A percentile compares a stretch with the other conserved stretches of the same genome.
These are phyloP conservation scores for Aplosporella prunicola DNA, from an alignment of 2,329 filamentous ascomycete species.

Conservation along the genomic window DNA sequence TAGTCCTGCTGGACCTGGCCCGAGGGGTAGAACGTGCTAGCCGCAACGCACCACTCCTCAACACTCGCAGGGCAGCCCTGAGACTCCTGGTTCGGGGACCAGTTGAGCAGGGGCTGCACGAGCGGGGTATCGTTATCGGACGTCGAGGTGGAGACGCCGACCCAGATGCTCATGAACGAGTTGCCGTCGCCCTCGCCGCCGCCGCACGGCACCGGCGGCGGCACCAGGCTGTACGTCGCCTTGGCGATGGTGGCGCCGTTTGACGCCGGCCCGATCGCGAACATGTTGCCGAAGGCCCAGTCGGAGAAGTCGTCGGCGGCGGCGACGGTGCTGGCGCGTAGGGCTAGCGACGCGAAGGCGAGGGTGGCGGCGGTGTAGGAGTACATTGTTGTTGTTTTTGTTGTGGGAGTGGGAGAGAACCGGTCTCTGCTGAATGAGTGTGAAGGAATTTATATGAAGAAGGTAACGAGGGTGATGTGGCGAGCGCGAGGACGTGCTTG, in stretches of 20 bases:
- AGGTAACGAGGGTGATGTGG: no score
- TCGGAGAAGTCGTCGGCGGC: slow-evolving; percentile 3
- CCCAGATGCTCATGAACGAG: slow-evolving; percentile 5
- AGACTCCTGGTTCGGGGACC: slow-evolving; percentile 3
- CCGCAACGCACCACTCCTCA: slow-evolving; percentile 8
- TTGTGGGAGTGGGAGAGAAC: no score
- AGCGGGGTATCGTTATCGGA: slow-evolving; percentile 2
- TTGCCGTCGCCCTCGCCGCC: neutral
- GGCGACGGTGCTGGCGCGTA: neutral
- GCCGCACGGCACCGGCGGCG: neutral
- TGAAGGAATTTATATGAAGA: no score
- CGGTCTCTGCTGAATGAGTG: no score
- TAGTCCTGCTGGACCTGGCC: slow-evolving; percentile 3
- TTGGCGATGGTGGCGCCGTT: slow-evolving; percentile 7
- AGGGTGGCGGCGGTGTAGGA: neutral
- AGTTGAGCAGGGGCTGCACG: slow-evolving; percentile 8
- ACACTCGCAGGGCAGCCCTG: neutral
- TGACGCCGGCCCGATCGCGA: slow-evolving; percentile 4
- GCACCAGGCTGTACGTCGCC: slow-evolving; percentile 7
- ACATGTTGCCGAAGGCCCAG: slow-evolving; percentile 11
- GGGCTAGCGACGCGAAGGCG: neutral
- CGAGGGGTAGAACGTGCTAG: slow-evolving; percentile 2
- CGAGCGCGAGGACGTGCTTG: no score
- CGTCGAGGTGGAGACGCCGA: slow-evolving; percentile 6
- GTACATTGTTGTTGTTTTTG: no score